Conservation (phyloP, 805 yeast genomes). For the Brettanomyces bruxellensis region DNA sequence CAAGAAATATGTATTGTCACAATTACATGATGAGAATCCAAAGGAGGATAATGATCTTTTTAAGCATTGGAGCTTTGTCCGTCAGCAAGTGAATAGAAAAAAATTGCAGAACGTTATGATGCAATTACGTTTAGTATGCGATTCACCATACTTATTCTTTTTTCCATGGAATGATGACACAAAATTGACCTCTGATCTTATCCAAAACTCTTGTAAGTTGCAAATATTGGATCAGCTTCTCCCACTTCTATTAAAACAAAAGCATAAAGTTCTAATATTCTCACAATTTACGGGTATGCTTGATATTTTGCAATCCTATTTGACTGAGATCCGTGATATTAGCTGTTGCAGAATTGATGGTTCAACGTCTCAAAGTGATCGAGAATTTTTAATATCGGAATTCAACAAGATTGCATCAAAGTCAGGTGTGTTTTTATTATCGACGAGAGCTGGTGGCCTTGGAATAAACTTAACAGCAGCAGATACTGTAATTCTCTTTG, state of each 20-base stretch:
- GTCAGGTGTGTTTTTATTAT: conserved; percentile 54
- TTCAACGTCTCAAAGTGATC: conserved; percentile 48
- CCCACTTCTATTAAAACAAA: conserved; percentile 31
- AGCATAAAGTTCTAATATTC: conserved; percentile 59
- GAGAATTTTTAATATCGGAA: conserved; percentile 52
- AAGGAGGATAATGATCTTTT: conserved; percentile 5
- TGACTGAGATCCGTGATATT: conserved; percentile 35
- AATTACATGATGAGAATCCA: conserved; percentile 4
- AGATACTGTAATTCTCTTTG: conserved; percentile 83
- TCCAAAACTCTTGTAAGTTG: conserved; percentile 64
- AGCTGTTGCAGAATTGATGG: conserved; percentile 69
- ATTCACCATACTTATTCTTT: conserved; percentile 77
- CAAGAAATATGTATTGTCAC: conserved; percentile 31
- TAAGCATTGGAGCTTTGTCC: conserved; percentile 22
- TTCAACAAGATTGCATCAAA: conserved; percentile 34
- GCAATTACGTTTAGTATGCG: conserved; percentile 79
- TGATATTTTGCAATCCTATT: conserved; percentile 75
- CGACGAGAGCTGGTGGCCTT: conserved; percentile 92
- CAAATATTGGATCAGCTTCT: conserved; percentile 59
- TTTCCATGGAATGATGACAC: conserved; percentile 60
- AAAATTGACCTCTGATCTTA: conserved; percentile 23
- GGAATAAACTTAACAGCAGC: conserved; percentile 84
- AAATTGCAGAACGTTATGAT: conserved; percentile 61
- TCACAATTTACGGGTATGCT: conserved; percentile 85
- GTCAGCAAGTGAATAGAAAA: conserved; percentile 38